Evolutionary conservation across 2,329 filamentous ascomycete species (phyloP), one percentile per base, ranked within the genome.

Genomic region (Cladosporium oxysporum): DNA sequence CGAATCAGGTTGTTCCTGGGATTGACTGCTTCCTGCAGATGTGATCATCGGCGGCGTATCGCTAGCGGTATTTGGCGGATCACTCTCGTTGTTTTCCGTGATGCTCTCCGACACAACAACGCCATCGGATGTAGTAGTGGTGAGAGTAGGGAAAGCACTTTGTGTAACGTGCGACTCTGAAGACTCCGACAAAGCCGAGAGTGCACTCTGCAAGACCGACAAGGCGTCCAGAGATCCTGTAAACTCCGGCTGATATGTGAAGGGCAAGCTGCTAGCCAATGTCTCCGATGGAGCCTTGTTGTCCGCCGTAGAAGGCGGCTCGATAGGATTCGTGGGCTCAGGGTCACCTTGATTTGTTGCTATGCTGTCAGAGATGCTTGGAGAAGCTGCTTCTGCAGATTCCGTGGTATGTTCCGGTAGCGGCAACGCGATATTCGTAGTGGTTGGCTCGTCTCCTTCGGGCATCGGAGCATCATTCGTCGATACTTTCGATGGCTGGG

Each of bases 171-270:
- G 28, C n/a, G 29, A 21, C 14, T 57, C 12, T 7, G 14, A 33
- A 28, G 21, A 7, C 18, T 16, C 12, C 21, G 4, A 4, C 14
- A 57, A 35, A 35, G 52, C 18, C 3, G 53, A 57, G 10, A 61
- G 41, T 12, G 58, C 58, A 44, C 58, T 61, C n/a, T 31, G 14
- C 28, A 61, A 33, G 18, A 61, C 29, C 8, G 58, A 61, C 5
- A 61, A 18, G 21, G 58, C 58, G 29, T 61, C 29, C 3, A 52
- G 58, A 5, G 58, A 35, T 31, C 29, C 14, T 16, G 37, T 29
- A 7, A 12, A 14, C 52, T 57, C 26, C 10, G 52, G 52, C 28
- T 57, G 28, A n/a, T 57, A 57, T 8, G 52, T 31, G 18, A 57
- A 57, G 12, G 16, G 1, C 23, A 28, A 28, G 23, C 23, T 29